Evolutionary conservation across 1,284 basidiomycete genomes (phyloP).

Genomic region (Pisolithus thermaeus): DNA sequence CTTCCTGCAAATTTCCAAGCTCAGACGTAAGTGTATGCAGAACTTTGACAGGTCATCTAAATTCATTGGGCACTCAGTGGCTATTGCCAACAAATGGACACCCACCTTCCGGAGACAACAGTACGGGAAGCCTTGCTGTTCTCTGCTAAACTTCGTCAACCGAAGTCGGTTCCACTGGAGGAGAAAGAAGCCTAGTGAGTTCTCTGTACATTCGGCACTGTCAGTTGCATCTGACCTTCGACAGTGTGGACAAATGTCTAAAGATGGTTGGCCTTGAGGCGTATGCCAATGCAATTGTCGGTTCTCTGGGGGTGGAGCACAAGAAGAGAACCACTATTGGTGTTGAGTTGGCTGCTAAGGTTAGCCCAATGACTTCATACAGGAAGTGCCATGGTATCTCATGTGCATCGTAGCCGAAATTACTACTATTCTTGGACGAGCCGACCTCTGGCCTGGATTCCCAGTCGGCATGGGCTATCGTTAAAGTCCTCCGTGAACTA

Average conservation of each 20-base stretch:
- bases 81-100: constrained; percentile 81
- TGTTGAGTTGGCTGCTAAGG: constrained; percentile 75
- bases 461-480: constrained; percentile 84
- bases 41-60: not conserved
- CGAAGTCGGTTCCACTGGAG: constrained; percentile 50
- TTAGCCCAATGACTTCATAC: constrained; percentile 12
- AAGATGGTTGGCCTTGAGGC: constrained; percentile 72
- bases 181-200: constrained; percentile 79
- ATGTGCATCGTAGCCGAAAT: constrained; percentile 43
- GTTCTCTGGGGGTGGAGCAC: constrained; percentile 70
- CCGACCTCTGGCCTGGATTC: constrained; percentile 85
- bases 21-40: constrained; percentile 42
- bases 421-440: constrained; percentile 81
- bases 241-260: constrained; percentile 71
- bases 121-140: constrained; percentile 84
- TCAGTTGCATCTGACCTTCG: not conserved
- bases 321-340: constrained; percentile 79
- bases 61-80: constrained; percentile 35
- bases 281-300: constrained; percentile 72
- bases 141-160: constrained; percentile 79
- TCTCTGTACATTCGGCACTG: not conserved
- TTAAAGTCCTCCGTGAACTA: constrained; percentile 74
- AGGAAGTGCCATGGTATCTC: constrained; percentile 21
- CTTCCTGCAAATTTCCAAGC: constrained; percentile 73
- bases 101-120: constrained; percentile 65